Evolutionary conservation across 176 grass and related monocot species (phyloP).

Genomic region (Pontederia paniculata): DNA sequence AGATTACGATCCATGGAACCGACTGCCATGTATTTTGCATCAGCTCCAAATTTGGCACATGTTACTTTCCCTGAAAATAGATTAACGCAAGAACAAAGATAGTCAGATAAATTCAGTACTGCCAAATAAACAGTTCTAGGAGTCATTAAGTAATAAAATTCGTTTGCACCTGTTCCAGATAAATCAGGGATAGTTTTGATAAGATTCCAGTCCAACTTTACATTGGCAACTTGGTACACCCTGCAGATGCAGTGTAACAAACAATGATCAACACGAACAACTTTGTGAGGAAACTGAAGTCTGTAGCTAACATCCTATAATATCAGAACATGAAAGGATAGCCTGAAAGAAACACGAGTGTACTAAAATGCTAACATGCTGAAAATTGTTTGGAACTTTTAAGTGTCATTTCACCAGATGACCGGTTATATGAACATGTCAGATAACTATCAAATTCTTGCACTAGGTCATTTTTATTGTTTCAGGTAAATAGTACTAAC

Average conservation of each 20-base stretch:
- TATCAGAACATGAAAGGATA: too few relatives aligned
- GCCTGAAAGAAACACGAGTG: too few relatives aligned
- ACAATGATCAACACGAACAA: neutral
- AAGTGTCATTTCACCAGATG: too few relatives aligned
- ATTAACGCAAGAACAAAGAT: neutral
- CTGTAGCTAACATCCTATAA: neutral
- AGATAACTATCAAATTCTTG: too few relatives aligned
- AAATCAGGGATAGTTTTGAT: constrained; percentile 91
- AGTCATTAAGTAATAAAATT: neutral
- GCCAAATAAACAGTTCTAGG: neutral
- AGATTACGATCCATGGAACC: constrained; percentile 98
- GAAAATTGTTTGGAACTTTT: too few relatives aligned
- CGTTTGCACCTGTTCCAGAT: constrained; percentile 75
- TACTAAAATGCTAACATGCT: too few relatives aligned
- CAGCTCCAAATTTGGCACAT: constrained; percentile 65
- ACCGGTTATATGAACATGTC: too few relatives aligned
- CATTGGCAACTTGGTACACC: constrained; percentile 91
- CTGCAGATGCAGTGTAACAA: constrained; percentile 23
- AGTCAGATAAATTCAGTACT: too few relatives aligned
- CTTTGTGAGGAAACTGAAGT: neutral
- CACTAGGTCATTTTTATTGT: too few relatives aligned
- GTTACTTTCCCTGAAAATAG: constrained; percentile 62
- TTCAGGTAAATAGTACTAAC: too few relatives aligned
- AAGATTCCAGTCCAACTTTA: constrained; percentile 91
- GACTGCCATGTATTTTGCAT: constrained; percentile 72